Percentiles rank a stretch among this genome's conserved stretches.
These are phyloP conservation scores for Podospora tetraspora DNA, from an alignment of 495 filamentous ascomycete species.

Conservation along the genomic window DNA sequence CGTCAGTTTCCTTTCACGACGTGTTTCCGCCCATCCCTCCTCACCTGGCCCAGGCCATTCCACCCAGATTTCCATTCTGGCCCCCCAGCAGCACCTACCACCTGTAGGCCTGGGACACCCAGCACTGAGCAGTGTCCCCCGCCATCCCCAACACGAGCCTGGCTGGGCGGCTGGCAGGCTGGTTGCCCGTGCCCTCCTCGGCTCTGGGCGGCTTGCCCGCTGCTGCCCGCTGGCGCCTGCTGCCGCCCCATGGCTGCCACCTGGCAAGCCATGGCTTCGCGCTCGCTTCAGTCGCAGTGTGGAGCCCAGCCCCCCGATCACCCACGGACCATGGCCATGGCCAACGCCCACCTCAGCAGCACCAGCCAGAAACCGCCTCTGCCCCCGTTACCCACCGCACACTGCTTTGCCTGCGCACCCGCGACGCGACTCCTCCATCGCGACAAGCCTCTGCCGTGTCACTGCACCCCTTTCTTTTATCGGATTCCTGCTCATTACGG, in stretches of 20 bases:
- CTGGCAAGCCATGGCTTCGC: slow-evolving; percentile 7
- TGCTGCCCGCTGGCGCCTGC: background rate
- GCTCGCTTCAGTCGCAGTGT: slow-evolving; percentile 16
- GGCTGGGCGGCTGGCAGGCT: background rate
- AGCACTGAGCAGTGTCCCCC: no score
- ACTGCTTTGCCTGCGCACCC: slow-evolving; percentile 31
- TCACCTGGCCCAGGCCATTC: background rate
- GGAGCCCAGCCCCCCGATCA: slow-evolving; percentile 23
- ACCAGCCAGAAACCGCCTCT: slow-evolving; percentile 28
- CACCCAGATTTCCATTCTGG: background rate
- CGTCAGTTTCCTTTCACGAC: background rate
- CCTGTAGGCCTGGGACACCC: background rate
- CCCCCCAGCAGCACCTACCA: background rate
- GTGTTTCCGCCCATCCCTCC: background rate
- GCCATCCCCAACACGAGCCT: background rate
- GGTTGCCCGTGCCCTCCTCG: background rate
- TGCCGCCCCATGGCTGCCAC: background rate
- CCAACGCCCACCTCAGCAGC: slow-evolving; percentile 20
- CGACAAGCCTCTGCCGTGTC: slow-evolving; percentile 41
- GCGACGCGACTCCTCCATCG: slow-evolving; percentile 53
- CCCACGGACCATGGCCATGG: slow-evolving; percentile 13
- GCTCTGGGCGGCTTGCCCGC: background rate
- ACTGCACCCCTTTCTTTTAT: slow-evolving; percentile 37
- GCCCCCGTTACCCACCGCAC: slow-evolving; percentile 32
- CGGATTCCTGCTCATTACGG: slow-evolving; percentile 19